Conservation (phyloP, 2,329 filamentous ascomycete genomes). For the Trichoderma breve region DNA sequence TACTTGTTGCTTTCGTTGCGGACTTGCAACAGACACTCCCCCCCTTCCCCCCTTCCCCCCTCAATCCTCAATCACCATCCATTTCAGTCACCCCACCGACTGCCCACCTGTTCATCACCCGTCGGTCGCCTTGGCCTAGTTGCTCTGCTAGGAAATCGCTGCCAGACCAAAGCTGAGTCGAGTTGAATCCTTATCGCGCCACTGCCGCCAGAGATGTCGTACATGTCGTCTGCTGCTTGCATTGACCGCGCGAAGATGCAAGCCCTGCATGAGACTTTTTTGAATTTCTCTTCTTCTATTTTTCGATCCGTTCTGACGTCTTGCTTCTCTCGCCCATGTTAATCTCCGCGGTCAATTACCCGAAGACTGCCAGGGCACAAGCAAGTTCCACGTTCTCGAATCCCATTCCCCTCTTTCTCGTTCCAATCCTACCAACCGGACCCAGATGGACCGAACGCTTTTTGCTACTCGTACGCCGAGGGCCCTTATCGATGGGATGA, state of each 20-base stretch:
- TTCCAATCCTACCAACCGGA: constrained; percentile 3
- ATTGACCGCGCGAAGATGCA: background rate
- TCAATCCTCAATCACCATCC: background rate
- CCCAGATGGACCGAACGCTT: background rate
- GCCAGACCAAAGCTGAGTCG: background rate
- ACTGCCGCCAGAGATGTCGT: constrained; percentile 15
- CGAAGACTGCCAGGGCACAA: background rate
- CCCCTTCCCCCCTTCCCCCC: background rate
- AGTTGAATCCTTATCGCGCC: constrained; percentile 1
- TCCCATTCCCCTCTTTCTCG: background rate
- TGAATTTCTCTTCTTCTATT: background rate
- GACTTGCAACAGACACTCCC: background rate
- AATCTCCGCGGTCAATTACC: background rate
- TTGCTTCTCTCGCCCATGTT: background rate
- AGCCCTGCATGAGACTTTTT: background rate
- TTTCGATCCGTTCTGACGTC: background rate
- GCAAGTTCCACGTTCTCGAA: background rate
- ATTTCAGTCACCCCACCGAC: background rate
- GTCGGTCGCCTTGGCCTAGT: background rate
- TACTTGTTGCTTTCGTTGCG: background rate
- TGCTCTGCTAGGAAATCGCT: background rate
- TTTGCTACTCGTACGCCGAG: background rate
- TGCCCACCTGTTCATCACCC: constrained; percentile 7
- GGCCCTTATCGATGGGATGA: constrained; percentile 18
- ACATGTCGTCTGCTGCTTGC: constrained; percentile 15